Base-by-base conservation (phyloP, 2,329 filamentous ascomycete species). In the Alternaria viburni region DNA sequence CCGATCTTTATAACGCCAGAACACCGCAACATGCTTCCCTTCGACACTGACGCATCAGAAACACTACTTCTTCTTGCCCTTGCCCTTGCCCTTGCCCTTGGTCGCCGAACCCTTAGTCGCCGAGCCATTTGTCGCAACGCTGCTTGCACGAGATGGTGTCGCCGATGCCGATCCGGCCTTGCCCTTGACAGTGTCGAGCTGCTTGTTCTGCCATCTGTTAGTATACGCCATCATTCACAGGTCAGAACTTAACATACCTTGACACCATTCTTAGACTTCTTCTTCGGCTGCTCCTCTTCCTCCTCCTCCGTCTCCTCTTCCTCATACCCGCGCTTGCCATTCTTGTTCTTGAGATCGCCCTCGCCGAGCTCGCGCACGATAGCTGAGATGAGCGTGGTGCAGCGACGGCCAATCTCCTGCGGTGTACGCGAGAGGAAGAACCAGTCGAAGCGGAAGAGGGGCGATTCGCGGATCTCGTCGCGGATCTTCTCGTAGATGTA, bases 361-460 rank as follows among this genome's bases (percentile, higher is more conserved):
- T 91, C 78, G 11, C 97, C 95, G 80, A 97, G 97, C 81, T 99
- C 96, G 80, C 96, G 91, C 56, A 96, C 92, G 51, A 99, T 93
- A 0, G 96, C 97, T 36, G 95, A 97, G 67, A 99, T 88, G 56
- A 99, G 86, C 1, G 96, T 99, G 30, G 92, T 96, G 83, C 96
- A 98, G 56, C 96, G 89, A 72, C 96, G 90, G 65, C 93, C 91
- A 72, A 99, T 91, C 81, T 99, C 96, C 54, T 94, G 90, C 0
- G 96, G 93, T 5, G 95, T 99, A 49, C 96, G 89, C 79, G 93
- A 97, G 44, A 99, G 86, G 85, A 99, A 97, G 84, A 99, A 99
- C 96, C 96, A 99, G 79, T 99, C 96, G 74, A 99, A 99, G 43
- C 96, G 90, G 87, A 99, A 99, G 4, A 99, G 85, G 10, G 96